phyloP scores from a whole-genome alignment of 306 rosid genomes.

The Geum urbanum region DNA sequence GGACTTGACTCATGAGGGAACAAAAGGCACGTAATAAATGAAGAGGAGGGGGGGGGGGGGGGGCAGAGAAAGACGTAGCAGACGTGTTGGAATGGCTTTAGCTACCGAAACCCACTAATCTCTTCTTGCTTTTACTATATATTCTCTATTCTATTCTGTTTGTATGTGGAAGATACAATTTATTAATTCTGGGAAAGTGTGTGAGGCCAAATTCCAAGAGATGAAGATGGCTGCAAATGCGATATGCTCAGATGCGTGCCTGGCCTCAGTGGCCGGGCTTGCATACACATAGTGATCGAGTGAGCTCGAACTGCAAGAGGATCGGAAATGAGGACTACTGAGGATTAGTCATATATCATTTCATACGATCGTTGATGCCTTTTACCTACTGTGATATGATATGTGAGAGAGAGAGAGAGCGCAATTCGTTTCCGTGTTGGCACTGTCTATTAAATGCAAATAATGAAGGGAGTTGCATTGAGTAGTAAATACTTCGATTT shows the following conservation, averaged over 20 bases:
- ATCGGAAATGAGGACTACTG: neutral
- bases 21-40: constrained; percentile 6
- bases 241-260: neutral
- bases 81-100: neutral
- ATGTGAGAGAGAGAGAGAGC: too few species aligned
- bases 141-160: neutral
- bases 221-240: neutral
- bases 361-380: neutral
- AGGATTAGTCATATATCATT: constrained; percentile 17
- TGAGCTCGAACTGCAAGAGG: neutral
- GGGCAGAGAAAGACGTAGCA: constrained; percentile 7
- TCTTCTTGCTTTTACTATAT: neutral
- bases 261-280: neutral
- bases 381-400: neutral
- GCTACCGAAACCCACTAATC: neutral
- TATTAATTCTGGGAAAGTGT: neutral
- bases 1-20: constrained; percentile 5
- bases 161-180: neutral
- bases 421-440: neutral
- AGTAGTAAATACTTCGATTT: constrained; percentile 6
- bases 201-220: constrained; percentile 19
- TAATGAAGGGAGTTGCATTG: constrained; percentile 1
- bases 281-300: neutral
- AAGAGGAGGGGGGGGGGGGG: neutral
- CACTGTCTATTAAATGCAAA: constrained; percentile 13